phyloP scores from a whole-genome alignment of 768 basidiomycete genomes.

The Termitomyces sp. region DNA sequence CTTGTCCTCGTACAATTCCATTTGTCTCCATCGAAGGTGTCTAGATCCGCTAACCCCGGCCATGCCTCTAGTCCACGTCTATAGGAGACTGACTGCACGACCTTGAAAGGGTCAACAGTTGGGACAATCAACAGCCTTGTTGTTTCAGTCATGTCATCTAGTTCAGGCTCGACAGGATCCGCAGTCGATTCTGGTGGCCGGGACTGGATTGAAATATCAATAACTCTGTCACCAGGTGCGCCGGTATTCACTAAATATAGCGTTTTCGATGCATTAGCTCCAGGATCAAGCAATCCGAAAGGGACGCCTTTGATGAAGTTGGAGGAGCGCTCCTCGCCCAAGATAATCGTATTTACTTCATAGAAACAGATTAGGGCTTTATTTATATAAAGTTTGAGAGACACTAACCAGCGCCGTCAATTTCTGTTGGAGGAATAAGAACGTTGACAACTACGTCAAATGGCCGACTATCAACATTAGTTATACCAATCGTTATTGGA shows the following conservation, averaged over 20 bases:
- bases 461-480: constrained; percentile 67
- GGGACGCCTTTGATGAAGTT: constrained; percentile 71
- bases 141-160: constrained; percentile 50
- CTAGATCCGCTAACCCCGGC: constrained; percentile 50
- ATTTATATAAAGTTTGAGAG: background rate
- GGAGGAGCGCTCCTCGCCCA: constrained; percentile 64
- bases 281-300: constrained; percentile 62
- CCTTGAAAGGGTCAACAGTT: constrained; percentile 58
- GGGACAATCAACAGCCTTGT: constrained; percentile 67
- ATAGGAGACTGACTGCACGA: constrained; percentile 54
- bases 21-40: constrained; percentile 47
- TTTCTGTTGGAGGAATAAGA: constrained; percentile 76
- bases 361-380: background rate
- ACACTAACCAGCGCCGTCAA: constrained; percentile 64
- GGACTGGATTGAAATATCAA: constrained; percentile 83
- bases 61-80: constrained; percentile 36
- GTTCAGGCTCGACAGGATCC: constrained; percentile 22
- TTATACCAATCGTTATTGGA: constrained; percentile 67
- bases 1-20: constrained; percentile 51
- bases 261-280: constrained; percentile 55
- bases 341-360: constrained; percentile 56
- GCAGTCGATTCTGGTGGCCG: constrained; percentile 31
- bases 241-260: constrained; percentile 62
- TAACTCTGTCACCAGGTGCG: constrained; percentile 61
- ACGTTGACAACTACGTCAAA: constrained; percentile 71